Percentiles rank a stretch among this genome's conserved stretches.
These are phyloP conservation scores for Stemphylium vesicarium DNA, from an alignment of 2,329 filamentous ascomycete species.

Conservation along the genomic window DNA sequence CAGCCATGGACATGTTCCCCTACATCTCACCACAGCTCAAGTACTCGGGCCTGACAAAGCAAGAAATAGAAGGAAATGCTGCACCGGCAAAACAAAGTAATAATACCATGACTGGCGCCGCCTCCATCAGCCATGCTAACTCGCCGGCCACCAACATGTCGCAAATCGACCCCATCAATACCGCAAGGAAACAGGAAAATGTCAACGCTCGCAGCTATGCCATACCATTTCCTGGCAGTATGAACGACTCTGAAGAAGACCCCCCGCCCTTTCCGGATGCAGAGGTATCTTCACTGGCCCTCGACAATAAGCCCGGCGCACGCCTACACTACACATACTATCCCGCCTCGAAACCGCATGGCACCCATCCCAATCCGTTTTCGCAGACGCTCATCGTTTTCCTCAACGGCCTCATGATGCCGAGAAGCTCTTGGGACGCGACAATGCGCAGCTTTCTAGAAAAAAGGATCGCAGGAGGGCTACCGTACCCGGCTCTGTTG, in stretches of 20 bases:
- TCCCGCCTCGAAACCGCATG: slow-evolving; percentile 32
- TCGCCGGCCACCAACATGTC: slow-evolving; percentile 21
- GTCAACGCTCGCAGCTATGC: slow-evolving; percentile 15
- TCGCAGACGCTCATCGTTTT: slow-evolving; percentile 51
- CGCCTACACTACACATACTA: slow-evolving; percentile 46
- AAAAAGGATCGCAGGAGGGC: slow-evolving; percentile 28
- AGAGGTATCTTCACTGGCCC: slow-evolving; percentile 34
- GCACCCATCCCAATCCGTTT: slow-evolving; percentile 40
- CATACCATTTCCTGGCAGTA: slow-evolving; percentile 21
- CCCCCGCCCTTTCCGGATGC: slow-evolving; percentile 38
- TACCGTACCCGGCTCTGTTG: slow-evolving; percentile 53
- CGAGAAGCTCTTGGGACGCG: slow-evolving; percentile 49
- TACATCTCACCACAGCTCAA: slow-evolving; percentile 12
- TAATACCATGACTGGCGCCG: slow-evolving; percentile 5
- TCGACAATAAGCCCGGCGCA: slow-evolving; percentile 40
- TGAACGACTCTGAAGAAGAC: slow-evolving; percentile 36
- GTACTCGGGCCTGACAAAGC: slow-evolving; percentile 8
- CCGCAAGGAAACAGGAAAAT: slow-evolving; percentile 8
- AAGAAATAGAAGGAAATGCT: slow-evolving; percentile 15
- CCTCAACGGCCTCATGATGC: slow-evolving; percentile 53
- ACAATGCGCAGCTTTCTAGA: slow-evolving; percentile 41
- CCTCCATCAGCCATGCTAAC: slow-evolving; percentile 11
- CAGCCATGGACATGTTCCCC: slow-evolving; percentile 13
- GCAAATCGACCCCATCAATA: slow-evolving; percentile 9
- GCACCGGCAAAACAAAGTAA: slow-evolving; percentile 10